phyloP scores from a whole-genome alignment of 441 rosid species.

The Biscutella laevigata region DNA sequence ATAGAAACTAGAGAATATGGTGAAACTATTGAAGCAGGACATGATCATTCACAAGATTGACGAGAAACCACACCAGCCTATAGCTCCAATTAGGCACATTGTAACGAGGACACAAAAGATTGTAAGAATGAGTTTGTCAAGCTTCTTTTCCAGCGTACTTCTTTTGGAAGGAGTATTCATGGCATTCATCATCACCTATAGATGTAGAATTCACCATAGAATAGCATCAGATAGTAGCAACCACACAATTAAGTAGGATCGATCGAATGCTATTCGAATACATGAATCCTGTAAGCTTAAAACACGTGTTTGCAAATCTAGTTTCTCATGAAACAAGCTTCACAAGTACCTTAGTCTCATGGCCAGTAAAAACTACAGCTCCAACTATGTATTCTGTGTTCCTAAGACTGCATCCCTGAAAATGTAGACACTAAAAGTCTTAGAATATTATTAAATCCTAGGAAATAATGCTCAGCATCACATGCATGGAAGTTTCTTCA shows the following conservation, averaged over 20 bases:
- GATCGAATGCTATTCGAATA: background rate
- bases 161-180: conserved; percentile 99
- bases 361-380: conserved; percentile 79
- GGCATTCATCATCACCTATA: conserved; percentile 99
- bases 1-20: background rate
- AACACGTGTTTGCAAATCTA: conserved; percentile 16
- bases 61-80: conserved; percentile 60
- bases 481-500: background rate
- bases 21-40: background rate
- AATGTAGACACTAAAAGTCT: conserved; percentile 11
- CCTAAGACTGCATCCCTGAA: conserved; percentile 99
- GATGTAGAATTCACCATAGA: conserved; percentile 19
- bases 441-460: conserved; percentile 1
- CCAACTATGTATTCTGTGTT: conserved; percentile 86
- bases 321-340: conserved; percentile 13
- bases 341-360: conserved; percentile 78
- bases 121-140: conserved; percentile 89
- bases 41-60: conserved; percentile 6
- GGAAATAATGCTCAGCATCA: background rate
- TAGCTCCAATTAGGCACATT: conserved; percentile 62
- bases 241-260: background rate
- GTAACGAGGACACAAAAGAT: conserved; percentile 77
- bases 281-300: conserved; percentile 9
- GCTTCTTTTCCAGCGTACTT: conserved; percentile 97
- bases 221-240: conserved; percentile 7